Conservation (phyloP, 2,329 filamentous ascomycete genomes). For the Ilyonectria sp. region DNA sequence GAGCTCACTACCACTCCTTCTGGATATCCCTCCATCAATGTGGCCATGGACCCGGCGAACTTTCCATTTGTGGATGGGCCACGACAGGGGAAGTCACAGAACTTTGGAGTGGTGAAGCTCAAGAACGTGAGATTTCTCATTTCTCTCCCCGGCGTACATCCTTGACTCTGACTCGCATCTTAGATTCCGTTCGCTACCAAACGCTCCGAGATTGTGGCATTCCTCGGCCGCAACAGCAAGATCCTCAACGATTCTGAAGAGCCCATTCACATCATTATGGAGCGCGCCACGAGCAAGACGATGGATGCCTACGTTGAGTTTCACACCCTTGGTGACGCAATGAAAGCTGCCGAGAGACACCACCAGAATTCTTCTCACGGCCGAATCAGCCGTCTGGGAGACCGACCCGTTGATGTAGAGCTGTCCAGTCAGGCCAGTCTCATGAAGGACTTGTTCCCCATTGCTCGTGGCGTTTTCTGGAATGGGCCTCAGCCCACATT, state of each 20-base stretch:
- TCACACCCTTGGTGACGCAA: slow-evolving; percentile 65
- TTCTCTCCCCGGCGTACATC: not conserved
- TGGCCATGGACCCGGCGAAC: slow-evolving; percentile 55
- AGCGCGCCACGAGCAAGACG: slow-evolving; percentile 74
- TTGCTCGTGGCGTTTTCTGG: slow-evolving; percentile 71
- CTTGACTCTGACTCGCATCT: slow-evolving; percentile 10
- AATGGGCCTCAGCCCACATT: slow-evolving; percentile 61
- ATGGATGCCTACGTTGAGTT: slow-evolving; percentile 75
- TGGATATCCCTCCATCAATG: slow-evolving; percentile 53
- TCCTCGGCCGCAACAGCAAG: slow-evolving; percentile 71
- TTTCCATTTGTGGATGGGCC: slow-evolving; percentile 65
- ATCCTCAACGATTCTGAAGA: slow-evolving; percentile 69
- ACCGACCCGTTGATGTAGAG: slow-evolving; percentile 70
- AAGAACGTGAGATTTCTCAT: slow-evolving; percentile 61
- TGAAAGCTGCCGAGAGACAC: slow-evolving; percentile 66
- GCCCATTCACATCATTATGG: slow-evolving; percentile 76
- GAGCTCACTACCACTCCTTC: slow-evolving; percentile 52
- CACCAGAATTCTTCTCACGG: slow-evolving; percentile 56
- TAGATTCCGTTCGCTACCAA: slow-evolving; percentile 71
- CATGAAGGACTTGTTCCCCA: slow-evolving; percentile 75
- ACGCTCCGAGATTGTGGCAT: slow-evolving; percentile 69
- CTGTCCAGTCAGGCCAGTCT: slow-evolving; percentile 70
- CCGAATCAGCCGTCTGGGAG: slow-evolving; percentile 67
- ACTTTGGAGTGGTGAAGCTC: slow-evolving; percentile 64
- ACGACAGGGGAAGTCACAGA: slow-evolving; percentile 47